Base-by-base conservation (phyloP, 805 yeast genomes). In the Metschnikowia baotianmanensis region DNA sequence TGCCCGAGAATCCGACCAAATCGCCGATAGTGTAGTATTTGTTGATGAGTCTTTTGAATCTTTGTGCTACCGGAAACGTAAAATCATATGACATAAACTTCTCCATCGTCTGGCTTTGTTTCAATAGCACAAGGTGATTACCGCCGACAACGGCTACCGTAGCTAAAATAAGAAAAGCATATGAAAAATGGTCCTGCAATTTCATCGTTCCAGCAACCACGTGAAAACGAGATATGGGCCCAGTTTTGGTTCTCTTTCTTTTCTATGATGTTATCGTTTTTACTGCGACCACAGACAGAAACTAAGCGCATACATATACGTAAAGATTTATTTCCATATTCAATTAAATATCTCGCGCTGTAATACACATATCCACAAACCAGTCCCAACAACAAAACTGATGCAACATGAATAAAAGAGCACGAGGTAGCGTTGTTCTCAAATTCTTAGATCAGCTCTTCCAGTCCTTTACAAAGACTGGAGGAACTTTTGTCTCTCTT, bases 1-100 rank as follows among this genome's bases (percentile, higher is more conserved):
- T 72, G 1, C 89, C 88, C 0, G 82, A 72, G 46, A 88, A 77
- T 0, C 85, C 95, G 48, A 76, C 78, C 55, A 86, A 83, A 17
- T 71, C 72, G 1, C 95, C 95, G 53, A 87, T 78, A 0, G 84
- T 71, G 49, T 79, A 79, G 10, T 76, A 66, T 40, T 73, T 70
- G 10, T 70, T 65, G 20, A 86, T 72, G 30, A 69, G 59, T 27
- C 72, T 65, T 46, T 77, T 58, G 38, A 74, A 61, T 52, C 78
- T 74, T 21, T 74, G 58, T 3, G 56, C 50, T 19, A 51, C 53
- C 0, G 69, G 65, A 37, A 55, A 57, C 12, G 53, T 62, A 8
- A 67, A 56, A 34, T 76, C 79, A 49, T 72, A 72, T 1, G 64
- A 57, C 47, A 77, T 66, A 26, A 80, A 70, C 20, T 65, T 57